Evolutionary conservation across 2,329 filamentous ascomycete genomes (phyloP).

Genomic region (Torrubiellomyces zombiae): DNA sequence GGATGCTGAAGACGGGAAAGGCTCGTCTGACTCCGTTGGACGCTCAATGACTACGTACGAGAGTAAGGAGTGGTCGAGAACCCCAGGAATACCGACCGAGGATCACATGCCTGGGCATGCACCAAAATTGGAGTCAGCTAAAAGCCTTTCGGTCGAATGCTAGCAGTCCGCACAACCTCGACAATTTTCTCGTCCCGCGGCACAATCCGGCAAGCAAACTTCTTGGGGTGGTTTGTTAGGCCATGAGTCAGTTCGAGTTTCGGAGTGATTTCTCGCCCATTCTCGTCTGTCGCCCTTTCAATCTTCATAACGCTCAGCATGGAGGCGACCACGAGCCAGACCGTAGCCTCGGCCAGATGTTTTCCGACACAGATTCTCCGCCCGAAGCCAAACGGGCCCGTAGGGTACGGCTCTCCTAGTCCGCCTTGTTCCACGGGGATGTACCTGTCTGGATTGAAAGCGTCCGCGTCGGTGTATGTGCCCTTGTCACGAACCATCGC

Average conservation of each 20-base stretch:
- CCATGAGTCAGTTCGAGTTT: slow-evolving; percentile 11
- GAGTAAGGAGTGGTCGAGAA: no score
- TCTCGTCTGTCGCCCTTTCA: slow-evolving; percentile 12
- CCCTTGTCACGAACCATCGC: slow-evolving; percentile 26
- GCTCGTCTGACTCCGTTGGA: slow-evolving; percentile 25
- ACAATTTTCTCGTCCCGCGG: slow-evolving; percentile 8
- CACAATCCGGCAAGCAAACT: slow-evolving; percentile 10
- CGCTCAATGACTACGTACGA: no score
- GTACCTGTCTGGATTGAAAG: slow-evolving; percentile 30
- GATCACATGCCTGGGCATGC: no score
- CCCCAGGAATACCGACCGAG: no score
- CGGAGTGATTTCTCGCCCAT: slow-evolving; percentile 16
- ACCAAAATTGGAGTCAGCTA: no score
- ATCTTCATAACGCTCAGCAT: slow-evolving; percentile 22
- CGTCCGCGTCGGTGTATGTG: slow-evolving; percentile 23
- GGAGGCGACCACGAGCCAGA: slow-evolving; percentile 23
- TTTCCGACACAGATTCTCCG: slow-evolving; percentile 32
- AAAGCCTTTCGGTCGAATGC: background rate
- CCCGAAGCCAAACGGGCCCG: slow-evolving; percentile 35
- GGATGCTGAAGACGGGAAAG: slow-evolving; percentile 27
- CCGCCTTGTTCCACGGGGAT: slow-evolving; percentile 16
- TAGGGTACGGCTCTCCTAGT: slow-evolving; percentile 26
- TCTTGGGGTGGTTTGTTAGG: slow-evolving; percentile 11
- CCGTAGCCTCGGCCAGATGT: slow-evolving; percentile 27
- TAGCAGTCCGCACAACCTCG: slow-evolving; percentile 3